Evolutionary conservation across 768 basidiomycete species (phyloP).

Genomic region (Exidia glandulosa): DNA sequence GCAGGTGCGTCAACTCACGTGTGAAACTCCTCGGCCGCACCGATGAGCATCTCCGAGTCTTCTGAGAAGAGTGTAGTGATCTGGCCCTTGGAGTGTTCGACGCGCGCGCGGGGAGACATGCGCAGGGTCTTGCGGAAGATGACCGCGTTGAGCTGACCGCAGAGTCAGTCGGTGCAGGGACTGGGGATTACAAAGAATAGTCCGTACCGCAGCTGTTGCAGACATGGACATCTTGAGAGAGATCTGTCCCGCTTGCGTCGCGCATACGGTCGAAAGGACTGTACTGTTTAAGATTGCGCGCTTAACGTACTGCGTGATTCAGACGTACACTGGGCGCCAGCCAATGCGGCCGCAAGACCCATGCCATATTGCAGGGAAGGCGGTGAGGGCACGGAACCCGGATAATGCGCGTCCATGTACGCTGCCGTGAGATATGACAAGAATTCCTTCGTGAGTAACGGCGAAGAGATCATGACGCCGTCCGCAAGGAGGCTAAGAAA

Average conservation of each 20-base stretch:
- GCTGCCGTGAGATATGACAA: conserved; percentile 45
- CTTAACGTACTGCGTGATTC: background rate
- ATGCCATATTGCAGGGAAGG: conserved; percentile 54
- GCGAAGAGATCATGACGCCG: conserved; percentile 5
- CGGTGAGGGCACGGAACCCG: conserved; percentile 21
- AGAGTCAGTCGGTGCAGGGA: conserved; percentile 1
- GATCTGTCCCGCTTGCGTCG: conserved; percentile 3
- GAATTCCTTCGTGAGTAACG: conserved; percentile 50
- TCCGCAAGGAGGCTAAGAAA: conserved; percentile 34
- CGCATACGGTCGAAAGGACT: background rate
- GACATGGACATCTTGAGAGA: background rate
- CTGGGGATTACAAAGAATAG: background rate
- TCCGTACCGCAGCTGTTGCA: background rate
- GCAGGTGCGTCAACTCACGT: background rate
- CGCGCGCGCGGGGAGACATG: conserved; percentile 48
- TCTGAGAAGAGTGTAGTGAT: conserved; percentile 58
- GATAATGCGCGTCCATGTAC: conserved; percentile 21
- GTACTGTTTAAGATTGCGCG: background rate
- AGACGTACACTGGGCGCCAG: conserved; percentile 47
- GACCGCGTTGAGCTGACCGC: conserved; percentile 25
- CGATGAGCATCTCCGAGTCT: conserved; percentile 9
- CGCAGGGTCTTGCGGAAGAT: conserved; percentile 61
- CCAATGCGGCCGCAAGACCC: conserved; percentile 45
- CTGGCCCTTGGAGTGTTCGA: conserved; percentile 50
- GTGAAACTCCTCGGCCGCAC: background rate